Percentiles rank a stretch among this genome's conserved stretches.
These are phyloP conservation scores for Mycena alexandri DNA, from an alignment of 768 basidiomycete genomes.

Conservation along the genomic window DNA sequence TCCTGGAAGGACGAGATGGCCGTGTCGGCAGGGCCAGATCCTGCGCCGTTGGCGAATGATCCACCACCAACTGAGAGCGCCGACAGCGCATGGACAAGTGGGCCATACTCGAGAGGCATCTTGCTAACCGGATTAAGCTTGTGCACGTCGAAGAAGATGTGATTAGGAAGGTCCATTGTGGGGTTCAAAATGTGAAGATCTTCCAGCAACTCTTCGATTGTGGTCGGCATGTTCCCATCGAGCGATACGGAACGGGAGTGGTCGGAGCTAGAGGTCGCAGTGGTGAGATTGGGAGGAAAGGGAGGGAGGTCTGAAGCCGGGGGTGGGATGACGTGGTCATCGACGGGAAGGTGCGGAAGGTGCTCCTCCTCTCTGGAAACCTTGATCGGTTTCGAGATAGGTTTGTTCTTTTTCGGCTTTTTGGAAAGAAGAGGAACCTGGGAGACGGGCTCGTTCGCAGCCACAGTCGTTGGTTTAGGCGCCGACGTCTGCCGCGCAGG, in stretches of 20 bases:
- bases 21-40: constrained; percentile 90
- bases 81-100: constrained; percentile 87
- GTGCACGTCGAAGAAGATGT: constrained; percentile 81
- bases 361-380: constrained; percentile 69
- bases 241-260: constrained; percentile 74
- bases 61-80: constrained; percentile 89
- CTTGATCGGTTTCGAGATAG: constrained; percentile 67
- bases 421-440: constrained; percentile 85
- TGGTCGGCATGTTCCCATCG: constrained; percentile 62
- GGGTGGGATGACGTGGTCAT: constrained; percentile 57
- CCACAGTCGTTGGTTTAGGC: constrained; percentile 39
- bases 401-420: constrained; percentile 87
- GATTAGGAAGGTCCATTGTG: constrained; percentile 72
- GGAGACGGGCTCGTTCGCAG: constrained; percentile 50
- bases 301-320: constrained; percentile 63
- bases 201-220: constrained; percentile 74
- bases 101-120: constrained; percentile 87
- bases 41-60: constrained; percentile 86
- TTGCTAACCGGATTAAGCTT: constrained; percentile 82
- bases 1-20: constrained; percentile 93
- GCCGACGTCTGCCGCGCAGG: constrained; percentile 29
- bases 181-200: constrained; percentile 75
- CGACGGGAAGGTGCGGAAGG: constrained; percentile 41
- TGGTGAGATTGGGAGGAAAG: constrained; percentile 47
- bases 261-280: constrained; percentile 63